Conservation (phyloP, 2,329 filamentous ascomycete genomes). For the Lizonia empirigonia region DNA sequence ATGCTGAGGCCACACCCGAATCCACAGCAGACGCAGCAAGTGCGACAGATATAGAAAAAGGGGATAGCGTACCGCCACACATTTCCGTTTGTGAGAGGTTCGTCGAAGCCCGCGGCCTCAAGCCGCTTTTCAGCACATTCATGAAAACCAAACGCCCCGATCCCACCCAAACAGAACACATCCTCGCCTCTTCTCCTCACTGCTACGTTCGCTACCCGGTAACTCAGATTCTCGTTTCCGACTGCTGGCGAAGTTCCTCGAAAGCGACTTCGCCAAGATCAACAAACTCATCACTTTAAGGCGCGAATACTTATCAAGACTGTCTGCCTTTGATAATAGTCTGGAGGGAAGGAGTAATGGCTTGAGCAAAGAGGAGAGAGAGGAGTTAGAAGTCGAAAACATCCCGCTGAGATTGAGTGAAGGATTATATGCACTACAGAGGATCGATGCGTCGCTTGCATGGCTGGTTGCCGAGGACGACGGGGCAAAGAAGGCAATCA, state of each 20-base stretch:
- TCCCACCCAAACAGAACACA: conserved; percentile 71
- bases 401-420: conserved; percentile 78
- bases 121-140: conserved; percentile 83
- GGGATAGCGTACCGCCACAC: conserved; percentile 44
- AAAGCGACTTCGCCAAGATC: conserved; percentile 91
- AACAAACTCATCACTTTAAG: conserved; percentile 72
- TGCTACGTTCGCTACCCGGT: conserved; percentile 79
- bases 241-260: conserved; percentile 89
- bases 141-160: conserved; percentile 84
- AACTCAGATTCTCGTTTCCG: conserved; percentile 80
- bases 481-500: conserved; percentile 71
- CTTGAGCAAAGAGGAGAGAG: conserved; percentile 63
- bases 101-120: conserved; percentile 83
- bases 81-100: conserved; percentile 72
- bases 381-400: conserved; percentile 71
- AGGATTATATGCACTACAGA: conserved; percentile 82
- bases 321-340: conserved; percentile 66
- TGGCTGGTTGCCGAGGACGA: conserved; percentile 92
- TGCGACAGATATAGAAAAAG: background rate
- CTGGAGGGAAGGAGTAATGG: conserved; percentile 64
- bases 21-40: background rate
- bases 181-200: conserved; percentile 82
- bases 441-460: conserved; percentile 80
- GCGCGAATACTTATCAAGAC: conserved; percentile 68
- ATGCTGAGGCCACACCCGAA: conserved; percentile 44